Evolutionary conservation across 208 protist species (phyloP).

Genomic region (Wallacemonas rigidus): DNA sequence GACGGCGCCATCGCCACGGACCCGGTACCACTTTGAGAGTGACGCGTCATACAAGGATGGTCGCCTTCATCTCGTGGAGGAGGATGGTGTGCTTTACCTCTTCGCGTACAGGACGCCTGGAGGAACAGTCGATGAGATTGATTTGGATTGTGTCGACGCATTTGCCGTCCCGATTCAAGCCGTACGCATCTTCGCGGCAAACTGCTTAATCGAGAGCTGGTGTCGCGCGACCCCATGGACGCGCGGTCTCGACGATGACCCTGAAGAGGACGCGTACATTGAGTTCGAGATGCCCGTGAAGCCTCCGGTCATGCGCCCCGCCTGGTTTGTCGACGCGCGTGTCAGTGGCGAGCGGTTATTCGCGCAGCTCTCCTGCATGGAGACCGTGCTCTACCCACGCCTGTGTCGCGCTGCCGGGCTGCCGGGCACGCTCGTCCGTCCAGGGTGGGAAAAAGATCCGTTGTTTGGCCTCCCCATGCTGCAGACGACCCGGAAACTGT

Average conservation of each 20-base stretch:
- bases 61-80: slow-evolving; percentile 62
- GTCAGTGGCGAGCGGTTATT: slow-evolving; percentile 21
- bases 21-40: slow-evolving; percentile 36
- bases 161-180: slow-evolving; percentile 49
- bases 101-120: slow-evolving; percentile 50
- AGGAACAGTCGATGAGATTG: neutral
- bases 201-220: slow-evolving; percentile 31
- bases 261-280: slow-evolving; percentile 57
- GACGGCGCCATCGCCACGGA: neutral
- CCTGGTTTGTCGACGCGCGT: slow-evolving; percentile 14
- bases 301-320: slow-evolving; percentile 23
- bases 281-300: slow-evolving; percentile 27
- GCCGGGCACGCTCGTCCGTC: slow-evolving; percentile 43
- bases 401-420: slow-evolving; percentile 44
- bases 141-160: slow-evolving; percentile 7
- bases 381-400: slow-evolving; percentile 34
- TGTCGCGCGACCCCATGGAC: slow-evolving; percentile 65
- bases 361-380: slow-evolving; percentile 38
- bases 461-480: slow-evolving; percentile 54
- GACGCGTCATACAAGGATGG: slow-evolving; percentile 53
- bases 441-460: slow-evolving; percentile 43
- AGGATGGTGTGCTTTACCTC: slow-evolving; percentile 62
- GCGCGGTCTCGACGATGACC: slow-evolving; percentile 46
- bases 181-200: slow-evolving; percentile 57
- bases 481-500: slow-evolving; percentile 45